Evolutionary conservation across 2,329 filamentous ascomycete species (phyloP), one percentile per base, ranked within the genome.

Genomic region (Sordariomycetes sp.): DNA sequence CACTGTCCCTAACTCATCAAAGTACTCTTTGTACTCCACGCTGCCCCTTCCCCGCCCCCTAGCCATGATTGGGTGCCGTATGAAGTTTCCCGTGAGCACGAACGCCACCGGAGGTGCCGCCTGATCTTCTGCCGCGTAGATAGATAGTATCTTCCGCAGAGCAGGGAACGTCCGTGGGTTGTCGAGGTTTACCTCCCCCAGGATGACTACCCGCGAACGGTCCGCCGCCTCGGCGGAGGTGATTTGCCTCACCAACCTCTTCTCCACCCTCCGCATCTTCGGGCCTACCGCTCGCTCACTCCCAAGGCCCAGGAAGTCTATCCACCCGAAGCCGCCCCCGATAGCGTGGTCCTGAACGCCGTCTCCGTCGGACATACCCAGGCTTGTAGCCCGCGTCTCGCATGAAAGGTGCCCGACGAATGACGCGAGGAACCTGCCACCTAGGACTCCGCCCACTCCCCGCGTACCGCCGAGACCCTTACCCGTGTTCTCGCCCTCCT

Each of bases 1-100:
- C 1, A 90, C 80, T 2, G 86, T 85, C 3, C 94, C 93, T 14
- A 99, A 80, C 10, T 86, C 83, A 72, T 99, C 91, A 70, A 97
- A 97, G 69, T 89, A 87, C 72, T 97, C 94, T 74, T 97, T 97
- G 75, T 96, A 97, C 72, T 96, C 91, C 64, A 97, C 92, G 70
- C 89, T 93, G 43, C 90, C 89, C 24, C 87, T 86, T 43, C 84
- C 86, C 28, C 85, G 83, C 57, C 88, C 86, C 32, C 82, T 77
- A 7, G 83, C 81, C 74, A 87, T 84, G 62, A 87, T 79, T 34
- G 84, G 81, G 57, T 86, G 76, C 58, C 79, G 76, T 20, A 81
- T 80, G 65, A 99, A 97, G 70, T 94, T 96, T 43, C 94, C 94
- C 53, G 90, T 84, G 7, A 99, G 73, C 52, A 97, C 76, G 66